Percentiles rank a stretch among this genome's conserved stretches.
Conservation (phyloP, 2,329 filamentous ascomycete species). For the Nemania sp. region DNA sequence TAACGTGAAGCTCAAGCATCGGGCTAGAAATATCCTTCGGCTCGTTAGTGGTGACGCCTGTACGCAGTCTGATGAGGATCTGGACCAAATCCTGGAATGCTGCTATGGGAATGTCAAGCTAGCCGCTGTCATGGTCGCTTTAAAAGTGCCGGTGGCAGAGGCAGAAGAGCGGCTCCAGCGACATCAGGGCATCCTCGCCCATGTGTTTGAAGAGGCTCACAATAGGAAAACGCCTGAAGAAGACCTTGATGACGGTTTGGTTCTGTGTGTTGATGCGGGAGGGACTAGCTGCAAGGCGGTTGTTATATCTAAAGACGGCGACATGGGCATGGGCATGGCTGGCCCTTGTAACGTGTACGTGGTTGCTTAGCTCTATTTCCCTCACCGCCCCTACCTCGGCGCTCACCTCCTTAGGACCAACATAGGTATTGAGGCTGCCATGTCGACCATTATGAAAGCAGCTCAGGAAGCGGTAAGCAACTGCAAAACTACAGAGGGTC, state of each 20-base stretch:
- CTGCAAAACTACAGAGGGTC: slow-evolving; percentile 12
- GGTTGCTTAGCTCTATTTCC: neutral
- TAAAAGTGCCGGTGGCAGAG: slow-evolving; percentile 20
- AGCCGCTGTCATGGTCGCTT: slow-evolving; percentile 21
- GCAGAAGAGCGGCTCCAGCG: slow-evolving; percentile 26
- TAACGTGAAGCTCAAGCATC: slow-evolving; percentile 33
- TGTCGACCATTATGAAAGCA: slow-evolving; percentile 25
- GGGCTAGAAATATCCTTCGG: slow-evolving; percentile 32
- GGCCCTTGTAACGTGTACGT: slow-evolving; percentile 34
- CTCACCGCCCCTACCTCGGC: neutral
- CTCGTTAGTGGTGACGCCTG: slow-evolving; percentile 19
- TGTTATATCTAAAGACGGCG: slow-evolving; percentile 30
- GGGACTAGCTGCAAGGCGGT: slow-evolving; percentile 35
- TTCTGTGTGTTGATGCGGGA: slow-evolving; percentile 34
- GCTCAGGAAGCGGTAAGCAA: slow-evolving; percentile 20
- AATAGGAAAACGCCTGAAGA: neutral
- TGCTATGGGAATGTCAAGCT: slow-evolving; percentile 32
- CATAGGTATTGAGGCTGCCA: slow-evolving; percentile 12
- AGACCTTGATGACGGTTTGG: neutral
- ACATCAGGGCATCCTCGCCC: slow-evolving; percentile 26
- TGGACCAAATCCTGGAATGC: slow-evolving; percentile 21
- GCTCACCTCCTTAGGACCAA: slow-evolving; percentile 26
- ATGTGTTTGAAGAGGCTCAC: slow-evolving; percentile 25
- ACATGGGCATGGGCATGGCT: slow-evolving; percentile 23
- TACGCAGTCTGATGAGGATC: slow-evolving; percentile 23